phyloP scores from a whole-genome alignment of 1,284 basidiomycete genomes.

The Trametes hirsuta region DNA sequence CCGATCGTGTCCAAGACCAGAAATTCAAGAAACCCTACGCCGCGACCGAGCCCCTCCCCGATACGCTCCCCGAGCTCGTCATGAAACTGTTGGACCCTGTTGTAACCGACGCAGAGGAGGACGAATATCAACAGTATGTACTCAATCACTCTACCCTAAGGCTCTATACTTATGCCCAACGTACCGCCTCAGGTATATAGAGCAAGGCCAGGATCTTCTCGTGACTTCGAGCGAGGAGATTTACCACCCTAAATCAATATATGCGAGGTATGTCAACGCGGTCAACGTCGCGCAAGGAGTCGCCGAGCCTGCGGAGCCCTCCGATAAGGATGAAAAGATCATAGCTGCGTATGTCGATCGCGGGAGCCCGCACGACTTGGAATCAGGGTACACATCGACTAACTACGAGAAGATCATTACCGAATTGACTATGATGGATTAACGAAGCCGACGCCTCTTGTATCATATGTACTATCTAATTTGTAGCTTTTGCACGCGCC shows the following conservation, averaged over 20 bases:
- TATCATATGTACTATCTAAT: too few relatives aligned
- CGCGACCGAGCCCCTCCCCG: constrained; percentile 41
- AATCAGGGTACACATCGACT: constrained; percentile 37
- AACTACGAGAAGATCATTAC: constrained; percentile 43
- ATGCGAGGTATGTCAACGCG: constrained; percentile 55
- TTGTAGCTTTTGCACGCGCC: too few relatives aligned
- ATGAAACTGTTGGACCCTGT: constrained; percentile 65
- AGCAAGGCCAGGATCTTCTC: constrained; percentile 68
- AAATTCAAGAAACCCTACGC: constrained; percentile 34
- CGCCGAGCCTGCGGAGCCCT: constrained; percentile 41
- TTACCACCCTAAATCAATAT: constrained; percentile 51
- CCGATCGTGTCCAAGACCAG: constrained; percentile 38
- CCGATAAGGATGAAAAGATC: constrained; percentile 43
- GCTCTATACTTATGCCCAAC: background rate
- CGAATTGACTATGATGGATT: constrained; percentile 24
- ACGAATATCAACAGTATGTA: constrained; percentile 82
- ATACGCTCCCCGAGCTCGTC: constrained; percentile 69
- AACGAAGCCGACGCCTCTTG: background rate
- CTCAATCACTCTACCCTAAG: background rate
- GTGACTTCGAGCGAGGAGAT: constrained; percentile 43
- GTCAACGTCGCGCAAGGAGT: constrained; percentile 49
- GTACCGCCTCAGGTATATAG: constrained; percentile 59
- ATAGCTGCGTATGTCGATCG: constrained; percentile 42
- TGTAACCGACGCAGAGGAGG: constrained; percentile 54
- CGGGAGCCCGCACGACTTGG: constrained; percentile 36